Evolutionary conservation across 257 asterid species (phyloP).

Genomic region (Agastache rugosa): DNA sequence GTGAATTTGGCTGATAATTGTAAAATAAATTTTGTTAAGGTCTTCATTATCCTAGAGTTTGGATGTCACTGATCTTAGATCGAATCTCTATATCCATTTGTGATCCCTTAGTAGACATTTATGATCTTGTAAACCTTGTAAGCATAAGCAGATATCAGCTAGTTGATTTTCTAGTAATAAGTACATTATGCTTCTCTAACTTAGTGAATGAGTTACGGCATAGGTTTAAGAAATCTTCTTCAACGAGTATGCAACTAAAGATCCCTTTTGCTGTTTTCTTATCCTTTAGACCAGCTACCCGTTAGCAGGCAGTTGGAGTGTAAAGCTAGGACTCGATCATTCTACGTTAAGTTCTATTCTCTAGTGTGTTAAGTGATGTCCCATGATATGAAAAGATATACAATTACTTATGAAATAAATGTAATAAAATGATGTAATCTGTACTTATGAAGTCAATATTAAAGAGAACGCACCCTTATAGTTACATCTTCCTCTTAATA

Average conservation of each 20-base stretch:
- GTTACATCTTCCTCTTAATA: not conserved
- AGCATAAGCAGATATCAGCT: not conserved
- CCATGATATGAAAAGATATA: not conserved
- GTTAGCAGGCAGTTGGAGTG: not conserved
- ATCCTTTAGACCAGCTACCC: not conserved
- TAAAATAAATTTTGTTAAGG: not conserved
- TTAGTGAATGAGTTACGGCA: not conserved
- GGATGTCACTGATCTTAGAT: not conserved
- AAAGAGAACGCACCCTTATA: not conserved
- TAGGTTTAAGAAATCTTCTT: not conserved
- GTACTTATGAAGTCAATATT: not conserved
- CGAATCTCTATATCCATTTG: not conserved
- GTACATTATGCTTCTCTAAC: not conserved
- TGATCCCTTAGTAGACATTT: too few relatives aligned
- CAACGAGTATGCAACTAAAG: not conserved
- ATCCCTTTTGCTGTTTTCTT: not conserved
- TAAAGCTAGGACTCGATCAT: not conserved
- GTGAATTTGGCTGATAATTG: conserved; percentile 21
- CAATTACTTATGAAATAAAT: not conserved
- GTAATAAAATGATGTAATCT: not conserved
- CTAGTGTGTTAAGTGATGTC: not conserved
- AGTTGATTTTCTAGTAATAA: not conserved
- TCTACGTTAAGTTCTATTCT: not conserved
- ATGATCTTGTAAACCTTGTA: not conserved
- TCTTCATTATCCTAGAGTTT: not conserved